Base-by-base conservation (phyloP, 2,329 filamentous ascomycete species). In the Cercospora sp. region DNA sequence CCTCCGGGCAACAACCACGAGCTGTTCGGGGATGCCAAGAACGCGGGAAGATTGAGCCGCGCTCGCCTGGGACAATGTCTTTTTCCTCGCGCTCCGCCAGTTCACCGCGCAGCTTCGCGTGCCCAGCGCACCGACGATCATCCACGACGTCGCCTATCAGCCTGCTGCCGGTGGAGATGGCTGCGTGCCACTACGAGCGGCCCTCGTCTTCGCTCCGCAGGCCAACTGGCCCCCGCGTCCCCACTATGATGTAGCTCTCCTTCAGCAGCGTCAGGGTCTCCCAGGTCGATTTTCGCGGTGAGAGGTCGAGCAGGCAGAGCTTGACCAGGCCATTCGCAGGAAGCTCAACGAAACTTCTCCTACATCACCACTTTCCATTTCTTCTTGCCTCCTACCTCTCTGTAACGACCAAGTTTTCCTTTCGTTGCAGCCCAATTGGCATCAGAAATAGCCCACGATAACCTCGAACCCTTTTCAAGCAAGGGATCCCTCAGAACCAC, bases 211-310 rank as follows among this genome's bases (percentile, higher is more conserved):
- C 55, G 55, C 55, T 34, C 28, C 55, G 55, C 30, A 57, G 53
- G 62, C 32, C 13, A 40, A 65, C 55, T 32, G 53, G 51, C 26
- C 62, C 62, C 62, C 62, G 62, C 62, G 53, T 63, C 62, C 58
- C 59, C 66, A 63, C 55, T 57, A 68, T 68, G 66, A 68, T 61
- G 58, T 68, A 68, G 66, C 62, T 68, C 40, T 26, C 37, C 32
- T 49, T 45, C 51, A 34, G 30, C 32, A 58, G 43, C 18, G 24
- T 57, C 66, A 66, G 65, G 65, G 62, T 65, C 62, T 64, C 28
- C 51, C 30, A 45, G 37, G 43, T 45, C 7, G 61, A 58, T 58
- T 57, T 62, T 60, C 60, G 59, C 53, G 59, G 34, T 63, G 60
- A 63, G 59, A 60, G 30, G 65, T 55, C 24, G 43, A 53, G 59